phyloP scores from a whole-genome alignment of 2,329 filamentous ascomycete species.

The Paramyrothecium roridum region DNA sequence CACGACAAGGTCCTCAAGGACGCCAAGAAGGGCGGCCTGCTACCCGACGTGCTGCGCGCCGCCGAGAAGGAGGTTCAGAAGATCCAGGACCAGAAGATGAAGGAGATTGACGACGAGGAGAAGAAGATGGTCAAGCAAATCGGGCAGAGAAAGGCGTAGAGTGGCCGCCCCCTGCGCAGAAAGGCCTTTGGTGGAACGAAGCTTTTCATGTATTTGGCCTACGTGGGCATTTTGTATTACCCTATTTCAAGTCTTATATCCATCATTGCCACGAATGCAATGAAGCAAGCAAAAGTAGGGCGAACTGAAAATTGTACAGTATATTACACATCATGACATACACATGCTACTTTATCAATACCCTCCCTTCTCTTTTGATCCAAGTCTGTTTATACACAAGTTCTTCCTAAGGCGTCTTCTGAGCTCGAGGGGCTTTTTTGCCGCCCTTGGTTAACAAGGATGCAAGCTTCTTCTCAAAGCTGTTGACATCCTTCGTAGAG shows the following conservation, averaged over 20 bases:
- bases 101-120: slow-evolving; percentile 46
- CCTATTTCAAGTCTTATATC: neutral
- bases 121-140: slow-evolving; percentile 43
- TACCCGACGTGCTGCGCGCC: slow-evolving; percentile 46
- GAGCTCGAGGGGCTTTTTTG: slow-evolving; percentile 11
- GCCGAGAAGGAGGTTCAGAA: slow-evolving; percentile 46
- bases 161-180: neutral
- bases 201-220: slow-evolving; percentile 21
- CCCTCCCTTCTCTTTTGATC: neutral
- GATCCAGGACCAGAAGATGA: slow-evolving; percentile 51
- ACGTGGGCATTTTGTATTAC: neutral
- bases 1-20: slow-evolving; percentile 46
- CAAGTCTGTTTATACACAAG: neutral
- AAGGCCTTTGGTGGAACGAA: neutral
- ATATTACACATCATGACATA: slow-evolving; percentile 1
- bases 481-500: slow-evolving; percentile 24
- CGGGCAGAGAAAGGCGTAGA: slow-evolving; percentile 18
- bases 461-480: slow-evolving; percentile 36
- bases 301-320: slow-evolving; percentile 1
- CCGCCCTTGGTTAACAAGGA: slow-evolving; percentile 21
- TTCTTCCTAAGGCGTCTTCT: neutral
- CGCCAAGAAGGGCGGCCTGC: slow-evolving; percentile 42
- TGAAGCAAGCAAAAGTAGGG: neutral
- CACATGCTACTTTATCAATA: neutral
- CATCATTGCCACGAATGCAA: neutral